Evolutionary conservation across 1,284 basidiomycete species (phyloP), one percentile per base, ranked within the genome.

Genomic region (Schizophyllum commune): DNA sequence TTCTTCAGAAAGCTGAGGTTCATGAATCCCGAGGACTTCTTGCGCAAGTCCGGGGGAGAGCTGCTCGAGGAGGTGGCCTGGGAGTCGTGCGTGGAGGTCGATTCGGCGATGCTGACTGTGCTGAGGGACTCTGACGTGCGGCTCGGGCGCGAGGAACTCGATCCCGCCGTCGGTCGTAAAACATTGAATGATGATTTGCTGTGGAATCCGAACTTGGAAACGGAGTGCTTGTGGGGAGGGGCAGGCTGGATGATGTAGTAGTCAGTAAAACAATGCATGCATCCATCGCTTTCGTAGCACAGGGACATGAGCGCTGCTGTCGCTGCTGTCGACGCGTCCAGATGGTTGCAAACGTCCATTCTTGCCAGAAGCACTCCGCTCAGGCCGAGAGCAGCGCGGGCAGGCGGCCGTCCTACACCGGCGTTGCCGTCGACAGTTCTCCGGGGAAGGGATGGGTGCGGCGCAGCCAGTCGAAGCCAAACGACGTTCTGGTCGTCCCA

Each of bases 1-100:
- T 64, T 67, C 57, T 67, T 70, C n/a, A 76, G 63, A 47, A 47
- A 47, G 39, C 39, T 47, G 2, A 47, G 9, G 39, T 17, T 47
- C 39, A 47, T 47, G 39, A 47, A 47, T 47, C 39, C 39, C 13
- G 39, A 47, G 39, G 39, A 47, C 39, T 47, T 47, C 39, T 47
- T 47, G 4, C 39, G 39, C 8, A 47, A 8, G 39, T 47, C 39
- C 13, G 39, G 39, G 39, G 39, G 39, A 11, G 39, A 47, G 39
- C 39, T 47, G 39, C 39, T 47, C 39, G 39, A 13, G 9, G 39
- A 47, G 39, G 9, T 47, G 39, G 39, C 39, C 17, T 47, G 39
- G 13, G 39, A 47, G 8, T 47, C 39, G 39, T 47, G 17, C 9
- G 39, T 47, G 39, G 39, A 47, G 13, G 39, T 47, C 4, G 39